A percentile compares a stretch with the other conserved stretches of the same genome.
Evolutionary conservation across 305 asterid genomes (phyloP).

Genomic region (Fraxinus paxiana): DNA sequence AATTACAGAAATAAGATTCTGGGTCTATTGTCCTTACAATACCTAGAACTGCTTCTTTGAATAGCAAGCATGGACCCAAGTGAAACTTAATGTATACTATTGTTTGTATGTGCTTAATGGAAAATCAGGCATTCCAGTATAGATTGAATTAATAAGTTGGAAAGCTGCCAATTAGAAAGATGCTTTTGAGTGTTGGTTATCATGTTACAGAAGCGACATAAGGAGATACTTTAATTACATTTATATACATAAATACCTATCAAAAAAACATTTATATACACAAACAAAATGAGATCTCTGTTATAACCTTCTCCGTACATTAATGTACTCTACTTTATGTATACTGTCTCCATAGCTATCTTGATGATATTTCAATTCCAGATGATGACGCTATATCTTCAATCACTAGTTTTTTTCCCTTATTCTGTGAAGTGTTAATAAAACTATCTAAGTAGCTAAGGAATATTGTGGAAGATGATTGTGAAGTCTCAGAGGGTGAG

Average conservation of each 20-base stretch:
- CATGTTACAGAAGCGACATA: not conserved
- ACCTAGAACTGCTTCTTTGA: not conserved
- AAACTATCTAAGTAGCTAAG: not conserved
- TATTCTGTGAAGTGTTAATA: not conserved
- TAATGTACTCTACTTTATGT: not conserved
- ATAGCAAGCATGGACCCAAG: not conserved
- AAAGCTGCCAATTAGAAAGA: not conserved
- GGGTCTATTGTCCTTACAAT: not conserved
- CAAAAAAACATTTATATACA: not conserved
- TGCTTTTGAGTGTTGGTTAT: not conserved
- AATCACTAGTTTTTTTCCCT: not conserved
- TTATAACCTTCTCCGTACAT: not conserved
- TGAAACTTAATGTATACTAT: not conserved
- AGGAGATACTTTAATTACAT: not conserved
- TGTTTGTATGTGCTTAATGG: not conserved
- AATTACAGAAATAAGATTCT: not conserved
- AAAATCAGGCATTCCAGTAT: not conserved
- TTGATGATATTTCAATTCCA: not conserved
- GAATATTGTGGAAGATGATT: not conserved
- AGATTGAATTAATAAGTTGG: not conserved
- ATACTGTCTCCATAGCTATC: not conserved
- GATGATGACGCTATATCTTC: not conserved
- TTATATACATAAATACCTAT: not conserved
- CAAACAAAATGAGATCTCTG: not conserved
- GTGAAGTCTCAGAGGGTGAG: not conserved